phyloP scores from a whole-genome alignment of 257 asterid genomes.

The Apocynum venetum region DNA sequence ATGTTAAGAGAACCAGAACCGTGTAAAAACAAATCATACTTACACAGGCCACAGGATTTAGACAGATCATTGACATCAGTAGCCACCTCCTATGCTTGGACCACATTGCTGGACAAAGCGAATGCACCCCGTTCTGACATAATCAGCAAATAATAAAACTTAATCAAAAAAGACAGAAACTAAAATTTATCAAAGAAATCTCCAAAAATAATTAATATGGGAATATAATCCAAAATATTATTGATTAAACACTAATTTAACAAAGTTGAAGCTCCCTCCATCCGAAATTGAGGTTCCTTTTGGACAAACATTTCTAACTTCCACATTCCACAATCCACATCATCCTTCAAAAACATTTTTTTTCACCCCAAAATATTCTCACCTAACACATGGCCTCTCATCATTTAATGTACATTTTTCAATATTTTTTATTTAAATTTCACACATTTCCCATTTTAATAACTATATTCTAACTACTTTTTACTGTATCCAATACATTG shows the following conservation, averaged over 20 bases:
- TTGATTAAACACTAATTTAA: not conserved
- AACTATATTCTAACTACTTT: no score
- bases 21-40: conserved; percentile 28
- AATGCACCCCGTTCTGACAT: conserved; percentile 87
- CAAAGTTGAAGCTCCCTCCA: not conserved
- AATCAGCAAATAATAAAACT: conserved; percentile 15
- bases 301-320: no score
- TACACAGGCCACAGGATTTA: conserved; percentile 89
- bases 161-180: not conserved
- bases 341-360: no score
- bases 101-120: conserved; percentile 98
- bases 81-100: conserved; percentile 98
- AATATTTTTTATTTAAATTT: no score
- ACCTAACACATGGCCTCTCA: no score
- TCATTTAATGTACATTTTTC: no score
- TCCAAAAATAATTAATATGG: not conserved
- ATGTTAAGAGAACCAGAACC: not conserved
- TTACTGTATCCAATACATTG: no score
- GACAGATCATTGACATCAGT: conserved; percentile 93
- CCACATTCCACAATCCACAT: no score
- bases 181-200: not conserved
- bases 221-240: not conserved
- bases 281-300: not conserved
- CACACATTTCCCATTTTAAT: no score
- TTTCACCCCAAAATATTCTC: no score